Conservation (phyloP, 1,139 yeast genomes). For the Debaryomyces fabryi region DNA sequence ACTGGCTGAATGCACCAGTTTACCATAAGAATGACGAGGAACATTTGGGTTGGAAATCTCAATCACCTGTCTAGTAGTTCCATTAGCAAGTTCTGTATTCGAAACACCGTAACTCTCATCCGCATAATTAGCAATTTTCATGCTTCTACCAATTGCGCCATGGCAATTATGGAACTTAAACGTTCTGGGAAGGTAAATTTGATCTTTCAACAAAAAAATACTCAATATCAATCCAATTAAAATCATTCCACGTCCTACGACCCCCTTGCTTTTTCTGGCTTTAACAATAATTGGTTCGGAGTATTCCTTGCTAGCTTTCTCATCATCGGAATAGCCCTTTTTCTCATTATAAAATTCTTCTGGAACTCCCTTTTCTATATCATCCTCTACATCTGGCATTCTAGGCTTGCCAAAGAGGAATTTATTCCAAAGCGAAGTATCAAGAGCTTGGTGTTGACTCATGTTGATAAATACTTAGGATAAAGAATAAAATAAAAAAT, state of each 20-base stretch:
- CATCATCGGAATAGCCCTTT: neutral
- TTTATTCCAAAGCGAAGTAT: conserved; percentile 25
- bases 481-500: conserved; percentile 2
- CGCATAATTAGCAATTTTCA: neutral
- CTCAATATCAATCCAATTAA: neutral
- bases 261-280: neutral
- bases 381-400: conserved; percentile 3
- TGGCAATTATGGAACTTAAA: conserved; percentile 1
- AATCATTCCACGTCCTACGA: neutral
- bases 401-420: conserved; percentile 19
- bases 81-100: neutral
- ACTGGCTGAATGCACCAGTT: conserved; percentile 26
- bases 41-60: conserved; percentile 35
- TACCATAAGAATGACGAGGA: conserved; percentile 32
- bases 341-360: conserved; percentile 1
- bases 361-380: neutral
- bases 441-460: conserved; percentile 22
- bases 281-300: conserved; percentile 6
- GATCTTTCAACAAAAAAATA: neutral
- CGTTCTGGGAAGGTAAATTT: neutral
- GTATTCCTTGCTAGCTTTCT: neutral
- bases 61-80: conserved; percentile 21
- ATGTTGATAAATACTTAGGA: conserved; percentile 11
- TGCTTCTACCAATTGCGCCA: neutral
- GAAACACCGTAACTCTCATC: neutral